These are phyloP conservation scores for Phylloporus sp. DNA, from an alignment of 768 basidiomycete species.

Conservation along the genomic window DNA sequence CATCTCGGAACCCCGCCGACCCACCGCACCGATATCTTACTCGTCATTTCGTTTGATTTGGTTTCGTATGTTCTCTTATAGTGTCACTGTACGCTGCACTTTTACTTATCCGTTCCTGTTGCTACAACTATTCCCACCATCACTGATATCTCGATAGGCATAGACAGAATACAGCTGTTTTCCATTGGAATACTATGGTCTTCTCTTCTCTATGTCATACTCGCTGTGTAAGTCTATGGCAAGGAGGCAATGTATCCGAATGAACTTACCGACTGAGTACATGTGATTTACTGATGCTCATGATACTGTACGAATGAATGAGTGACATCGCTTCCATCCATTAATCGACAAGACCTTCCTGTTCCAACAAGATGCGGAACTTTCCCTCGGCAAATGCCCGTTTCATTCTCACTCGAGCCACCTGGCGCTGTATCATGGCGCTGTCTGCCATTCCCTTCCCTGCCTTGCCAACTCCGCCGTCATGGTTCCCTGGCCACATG, in stretches of 20 bases:
- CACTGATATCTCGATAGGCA: constrained; percentile 27
- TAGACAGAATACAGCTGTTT: constrained; percentile 22
- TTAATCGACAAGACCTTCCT: neutral
- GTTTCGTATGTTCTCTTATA: constrained; percentile 23
- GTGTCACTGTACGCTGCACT: constrained; percentile 23
- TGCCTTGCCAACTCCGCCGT: constrained; percentile 66
- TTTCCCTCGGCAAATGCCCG: constrained; percentile 1
- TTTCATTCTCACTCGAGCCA: neutral
- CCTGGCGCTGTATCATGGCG: constrained; percentile 18
- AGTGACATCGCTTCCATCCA: neutral
- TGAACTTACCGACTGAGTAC: neutral
- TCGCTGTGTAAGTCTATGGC: neutral
- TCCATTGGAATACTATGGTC: constrained; percentile 12
- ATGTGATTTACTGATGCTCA: neutral
- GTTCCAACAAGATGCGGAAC: constrained; percentile 1
- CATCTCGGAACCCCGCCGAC: constrained; percentile 16
- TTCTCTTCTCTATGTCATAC: neutral
- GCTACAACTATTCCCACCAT: constrained; percentile 30
- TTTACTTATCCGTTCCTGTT: constrained; percentile 29
- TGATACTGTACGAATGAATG: neutral
- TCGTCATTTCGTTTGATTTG: constrained; percentile 15
- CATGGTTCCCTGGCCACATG: constrained; percentile 98
- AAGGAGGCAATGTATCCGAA: neutral
- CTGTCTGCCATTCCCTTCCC: constrained; percentile 38
- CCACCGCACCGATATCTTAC: constrained; percentile 19